Conservation (phyloP, 2,329 filamentous ascomycete genomes). For the Thielaviopsis cerberus region DNA sequence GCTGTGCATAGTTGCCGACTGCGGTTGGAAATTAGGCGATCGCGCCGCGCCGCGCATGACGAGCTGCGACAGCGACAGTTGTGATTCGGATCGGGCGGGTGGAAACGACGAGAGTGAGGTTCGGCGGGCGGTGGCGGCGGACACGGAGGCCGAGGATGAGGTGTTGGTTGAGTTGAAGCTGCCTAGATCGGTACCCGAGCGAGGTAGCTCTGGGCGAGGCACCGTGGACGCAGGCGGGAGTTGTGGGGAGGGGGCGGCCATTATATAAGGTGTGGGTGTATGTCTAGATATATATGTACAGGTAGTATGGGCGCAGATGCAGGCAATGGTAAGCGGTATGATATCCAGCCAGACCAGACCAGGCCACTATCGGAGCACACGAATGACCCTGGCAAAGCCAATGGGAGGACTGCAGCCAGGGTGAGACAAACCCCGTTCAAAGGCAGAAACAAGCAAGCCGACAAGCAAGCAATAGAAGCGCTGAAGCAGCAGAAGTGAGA, state of each 20-base stretch:
- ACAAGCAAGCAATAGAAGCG: too few relatives aligned
- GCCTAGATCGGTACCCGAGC: constrained; percentile 6
- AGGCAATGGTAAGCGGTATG: too few relatives aligned
- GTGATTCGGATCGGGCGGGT: constrained; percentile 37
- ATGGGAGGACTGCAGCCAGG: not conserved
- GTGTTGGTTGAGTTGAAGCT: not conserved
- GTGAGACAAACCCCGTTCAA: not conserved
- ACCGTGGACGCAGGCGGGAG: not conserved
- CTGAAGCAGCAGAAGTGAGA: too few relatives aligned
- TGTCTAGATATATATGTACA: not conserved
- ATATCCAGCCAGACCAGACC: too few relatives aligned
- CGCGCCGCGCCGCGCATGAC: constrained; percentile 22
- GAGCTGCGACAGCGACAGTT: constrained; percentile 27
- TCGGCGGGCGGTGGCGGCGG: constrained; percentile 16
- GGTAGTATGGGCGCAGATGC: not conserved
- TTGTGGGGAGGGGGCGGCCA: constrained; percentile 6
- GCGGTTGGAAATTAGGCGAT: constrained; percentile 26
- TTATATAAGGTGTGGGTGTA: constrained; percentile 7
- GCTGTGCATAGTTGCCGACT: constrained; percentile 21
- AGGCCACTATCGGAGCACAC: too few relatives aligned
- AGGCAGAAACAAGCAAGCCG: too few relatives aligned
- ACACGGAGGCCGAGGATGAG: not conserved
- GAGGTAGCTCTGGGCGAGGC: constrained; percentile 8
- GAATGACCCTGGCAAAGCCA: too few relatives aligned
- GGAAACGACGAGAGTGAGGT: constrained; percentile 49